These are phyloP conservation scores for Ceratobasidium sp. DNA, from an alignment of 1,284 basidiomycete species.

Conservation along the genomic window DNA sequence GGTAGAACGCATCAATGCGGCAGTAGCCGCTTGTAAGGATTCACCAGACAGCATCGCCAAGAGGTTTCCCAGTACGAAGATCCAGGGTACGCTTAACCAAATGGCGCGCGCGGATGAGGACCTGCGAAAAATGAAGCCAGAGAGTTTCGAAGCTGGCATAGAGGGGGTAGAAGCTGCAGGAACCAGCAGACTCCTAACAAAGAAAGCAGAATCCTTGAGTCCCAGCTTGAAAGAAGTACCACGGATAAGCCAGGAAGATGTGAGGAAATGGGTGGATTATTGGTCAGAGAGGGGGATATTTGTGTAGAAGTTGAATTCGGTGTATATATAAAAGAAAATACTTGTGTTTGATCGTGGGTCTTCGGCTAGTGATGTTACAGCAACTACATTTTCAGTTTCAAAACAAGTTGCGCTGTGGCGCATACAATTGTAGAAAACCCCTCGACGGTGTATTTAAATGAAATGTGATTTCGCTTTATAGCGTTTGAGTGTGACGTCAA, in stretches of 20 bases:
- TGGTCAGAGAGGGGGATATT: constrained; percentile 51
- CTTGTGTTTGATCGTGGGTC: no score
- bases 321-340: no score
- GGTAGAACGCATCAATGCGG: constrained; percentile 52
- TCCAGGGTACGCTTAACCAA: constrained; percentile 9
- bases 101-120: constrained; percentile 11
- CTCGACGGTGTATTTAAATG: neutral
- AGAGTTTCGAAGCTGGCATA: constrained; percentile 19
- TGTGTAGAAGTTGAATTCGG: neutral
- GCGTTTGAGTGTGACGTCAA: constrained; percentile 56
- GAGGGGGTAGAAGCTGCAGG: constrained; percentile 49
- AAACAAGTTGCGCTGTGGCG: no score
- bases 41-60: constrained; percentile 56
- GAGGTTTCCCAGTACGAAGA: constrained; percentile 52
- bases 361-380: no score
- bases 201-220: constrained; percentile 49
- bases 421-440: no score
- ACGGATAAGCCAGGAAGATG: constrained; percentile 51
- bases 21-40: constrained; percentile 52
- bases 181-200: constrained; percentile 49
- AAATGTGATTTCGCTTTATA: neutral
- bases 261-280: constrained; percentile 51
- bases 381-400: no score
- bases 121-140: neutral
- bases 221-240: constrained; percentile 48